phyloP scores from a whole-genome alignment of 176 grass and related monocot genomes.

The Avena insularis region DNA sequence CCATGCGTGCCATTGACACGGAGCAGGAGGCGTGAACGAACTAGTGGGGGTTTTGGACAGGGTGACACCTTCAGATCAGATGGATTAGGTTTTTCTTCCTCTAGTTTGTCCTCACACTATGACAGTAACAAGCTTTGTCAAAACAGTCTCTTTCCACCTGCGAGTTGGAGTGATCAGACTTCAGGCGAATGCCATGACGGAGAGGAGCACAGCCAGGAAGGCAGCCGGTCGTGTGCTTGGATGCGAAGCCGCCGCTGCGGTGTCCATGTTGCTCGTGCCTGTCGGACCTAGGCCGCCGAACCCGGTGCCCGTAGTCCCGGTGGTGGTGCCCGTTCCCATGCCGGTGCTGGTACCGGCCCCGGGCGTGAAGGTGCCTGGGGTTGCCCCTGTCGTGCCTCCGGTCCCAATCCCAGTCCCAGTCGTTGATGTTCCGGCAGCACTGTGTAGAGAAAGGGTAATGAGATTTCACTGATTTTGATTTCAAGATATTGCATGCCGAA shows the following conservation, averaged over 20 bases:
- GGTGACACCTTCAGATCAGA: conserved; percentile 33
- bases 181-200: conserved; percentile 31
- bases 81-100: conserved; percentile 15
- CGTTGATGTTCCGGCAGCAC: conserved; percentile 51
- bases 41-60: conserved; percentile 27
- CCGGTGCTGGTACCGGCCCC: conserved; percentile 36
- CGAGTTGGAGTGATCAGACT: background rate
- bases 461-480: background rate
- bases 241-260: conserved; percentile 24
- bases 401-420: conserved; percentile 32
- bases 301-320: conserved; percentile 40
- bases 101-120: conserved; percentile 22
- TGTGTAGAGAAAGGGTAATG: conserved; percentile 23
- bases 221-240: conserved; percentile 11
- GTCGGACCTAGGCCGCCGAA: conserved; percentile 64
- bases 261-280: conserved; percentile 57
- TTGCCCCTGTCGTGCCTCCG: conserved; percentile 46
- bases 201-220: conserved; percentile 32
- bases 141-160: background rate
- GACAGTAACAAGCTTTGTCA: conserved; percentile 20
- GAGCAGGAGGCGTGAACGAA: conserved; percentile 29
- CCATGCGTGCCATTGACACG: conserved; percentile 38
- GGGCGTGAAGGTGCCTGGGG: conserved; percentile 63
- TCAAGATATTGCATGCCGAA: background rate
- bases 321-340: conserved; percentile 43